phyloP scores from a whole-genome alignment of 176 grass and related monocot species.

The Neostapfia colusana region DNA sequence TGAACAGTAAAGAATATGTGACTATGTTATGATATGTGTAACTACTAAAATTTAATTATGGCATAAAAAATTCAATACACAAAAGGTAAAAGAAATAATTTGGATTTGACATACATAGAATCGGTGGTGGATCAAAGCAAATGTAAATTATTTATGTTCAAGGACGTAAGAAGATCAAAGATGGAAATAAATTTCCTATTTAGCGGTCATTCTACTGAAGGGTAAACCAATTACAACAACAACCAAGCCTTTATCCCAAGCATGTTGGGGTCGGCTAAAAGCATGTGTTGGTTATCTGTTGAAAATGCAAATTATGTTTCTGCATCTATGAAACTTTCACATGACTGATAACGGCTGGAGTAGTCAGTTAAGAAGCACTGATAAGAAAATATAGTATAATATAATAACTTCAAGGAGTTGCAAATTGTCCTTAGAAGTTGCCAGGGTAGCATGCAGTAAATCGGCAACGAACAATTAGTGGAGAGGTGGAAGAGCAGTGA shows the following conservation, averaged over 20 bases:
- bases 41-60: neutral
- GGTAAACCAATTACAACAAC: neutral
- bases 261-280: too few relatives aligned
- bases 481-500: neutral
- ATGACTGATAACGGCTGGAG: neutral
- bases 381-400: neutral
- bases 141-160: neutral
- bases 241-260: too few relatives aligned
- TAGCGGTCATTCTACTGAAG: neutral
- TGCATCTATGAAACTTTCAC: neutral
- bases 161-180: neutral
- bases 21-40: neutral
- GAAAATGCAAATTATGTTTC: constrained; percentile 12
- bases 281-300: neutral
- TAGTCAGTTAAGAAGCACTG: neutral
- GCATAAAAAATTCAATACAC: neutral
- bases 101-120: neutral
- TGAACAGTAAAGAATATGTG: constrained; percentile 34
- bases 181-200: neutral
- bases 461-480: neutral
- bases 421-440: neutral
- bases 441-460: neutral
- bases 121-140: neutral
- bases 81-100: neutral
- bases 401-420: neutral